Percentiles rank a stretch among this genome's conserved stretches.
Evolutionary conservation across 129 eudicot species (phyloP).

Genomic region (Daucus carota): DH1_v3.0 NC_030386.2:30362001-30362500

Average conservation of each 20-base stretch:
- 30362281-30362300: not conserved
- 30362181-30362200: too few species aligned
- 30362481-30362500: constrained; percentile 70
- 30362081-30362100: not conserved
- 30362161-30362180: not conserved
- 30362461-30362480: constrained; percentile 52
- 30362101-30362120: not conserved
- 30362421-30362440: constrained; percentile 32
- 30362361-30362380: not conserved
- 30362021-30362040: constrained; percentile 78
- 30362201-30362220: too few species aligned
- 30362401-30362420: not conserved
- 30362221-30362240: not conserved
- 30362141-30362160: not conserved
- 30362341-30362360: not conserved
- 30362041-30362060: not conserved
- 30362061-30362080: not conserved
- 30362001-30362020: constrained; percentile 81
- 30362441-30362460: constrained; percentile 86
- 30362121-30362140: not conserved
- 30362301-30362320: not conserved
- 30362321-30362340: not conserved
- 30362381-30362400: not conserved
- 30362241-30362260: not conserved
- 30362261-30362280: not conserved